A percentile compares a stretch with the other conserved stretches of the same genome.
Conservation (phyloP, 768 basidiomycete species). For the Lepiota venenata region DNA sequence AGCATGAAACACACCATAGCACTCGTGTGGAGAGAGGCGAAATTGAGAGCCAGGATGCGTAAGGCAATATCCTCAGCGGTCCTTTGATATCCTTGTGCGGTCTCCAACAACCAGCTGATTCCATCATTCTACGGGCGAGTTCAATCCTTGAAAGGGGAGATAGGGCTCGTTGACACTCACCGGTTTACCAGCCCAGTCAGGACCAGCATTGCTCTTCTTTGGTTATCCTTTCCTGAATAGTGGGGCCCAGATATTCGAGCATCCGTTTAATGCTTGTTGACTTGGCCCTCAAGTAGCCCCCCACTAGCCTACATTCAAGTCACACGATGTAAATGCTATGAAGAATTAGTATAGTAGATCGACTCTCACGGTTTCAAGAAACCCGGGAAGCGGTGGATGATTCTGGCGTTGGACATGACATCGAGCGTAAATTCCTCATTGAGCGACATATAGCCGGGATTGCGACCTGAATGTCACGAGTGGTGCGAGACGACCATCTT, state of each 20-base stretch:
- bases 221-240: constrained; percentile 11
- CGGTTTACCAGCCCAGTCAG: constrained; percentile 10
- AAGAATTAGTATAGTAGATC: not conserved
- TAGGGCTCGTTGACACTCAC: not conserved
- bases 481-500: not conserved
- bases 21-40: constrained; percentile 40
- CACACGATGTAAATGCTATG: not conserved
- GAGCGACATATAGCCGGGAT: constrained; percentile 34
- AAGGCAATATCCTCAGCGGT: constrained; percentile 22
- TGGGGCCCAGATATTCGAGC: constrained; percentile 17
- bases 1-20: constrained; percentile 27
- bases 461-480: constrained; percentile 26
- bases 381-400: constrained; percentile 34
- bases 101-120: constrained; percentile 37
- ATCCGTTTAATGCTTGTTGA: constrained; percentile 19
- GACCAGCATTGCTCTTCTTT: constrained; percentile 5
- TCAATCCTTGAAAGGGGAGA: not conserved
- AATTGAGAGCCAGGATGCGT: constrained; percentile 34
- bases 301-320: constrained; percentile 18
- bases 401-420: constrained; percentile 24
- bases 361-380: constrained; percentile 38
- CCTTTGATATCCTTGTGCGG: constrained; percentile 21
- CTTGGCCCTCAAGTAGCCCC: constrained; percentile 19
- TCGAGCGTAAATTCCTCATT: constrained; percentile 30
- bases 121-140: constrained; percentile 23